Evolutionary conservation across 2,329 filamentous ascomycete genomes (phyloP), one percentile per base, ranked within the genome.

Genomic region (Decorospora gaudefroyi): DNA sequence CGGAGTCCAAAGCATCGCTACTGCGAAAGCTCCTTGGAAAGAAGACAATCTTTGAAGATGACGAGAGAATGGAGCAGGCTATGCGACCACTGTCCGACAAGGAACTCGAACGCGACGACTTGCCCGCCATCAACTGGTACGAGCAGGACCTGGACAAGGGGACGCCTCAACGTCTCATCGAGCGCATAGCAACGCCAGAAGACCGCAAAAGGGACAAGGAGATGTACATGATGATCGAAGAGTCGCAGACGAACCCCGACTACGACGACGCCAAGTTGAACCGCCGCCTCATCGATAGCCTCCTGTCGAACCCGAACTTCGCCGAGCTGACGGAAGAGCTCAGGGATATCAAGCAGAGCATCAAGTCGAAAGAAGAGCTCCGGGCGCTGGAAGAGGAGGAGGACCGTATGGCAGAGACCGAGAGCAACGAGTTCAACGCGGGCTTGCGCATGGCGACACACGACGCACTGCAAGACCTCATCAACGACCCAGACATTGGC

Each of bases 301-400:
- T 69, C n/a, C 59, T 68, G 19, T 15, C 36, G 11, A 51, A 69
- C 28, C 67, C 65, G 7, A 59, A 57, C 8, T 68, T 66, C 37
- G 56, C 54, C 7, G 56, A 65, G 21, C 29, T 69, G 33, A 48
- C 59, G 4, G 52, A 64, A 10, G 57, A 58, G 29, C 49, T 68
- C 23, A 55, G 55, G 34, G 55, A 57, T 6, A 57, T 68, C 31
- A 69, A 64, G 43, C 30, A 42, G 12, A 37, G 41, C 17, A 56
- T 66, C 27, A 49, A 51, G 43, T 46, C 53, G 2, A 55, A 45
- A 17, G 54, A 54, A 25, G 56, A 65, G 36, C 21, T 45, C 7
- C 31, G 34, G 18, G 43, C 37, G 6, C 10, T 52, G 10, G 52
- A 59, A 10, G 31, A 52, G 25, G 26, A 45, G 41, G 27, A 36